phyloP scores from a whole-genome alignment of 2,329 filamentous ascomycete genomes.

The Chalara sp. region DNA sequence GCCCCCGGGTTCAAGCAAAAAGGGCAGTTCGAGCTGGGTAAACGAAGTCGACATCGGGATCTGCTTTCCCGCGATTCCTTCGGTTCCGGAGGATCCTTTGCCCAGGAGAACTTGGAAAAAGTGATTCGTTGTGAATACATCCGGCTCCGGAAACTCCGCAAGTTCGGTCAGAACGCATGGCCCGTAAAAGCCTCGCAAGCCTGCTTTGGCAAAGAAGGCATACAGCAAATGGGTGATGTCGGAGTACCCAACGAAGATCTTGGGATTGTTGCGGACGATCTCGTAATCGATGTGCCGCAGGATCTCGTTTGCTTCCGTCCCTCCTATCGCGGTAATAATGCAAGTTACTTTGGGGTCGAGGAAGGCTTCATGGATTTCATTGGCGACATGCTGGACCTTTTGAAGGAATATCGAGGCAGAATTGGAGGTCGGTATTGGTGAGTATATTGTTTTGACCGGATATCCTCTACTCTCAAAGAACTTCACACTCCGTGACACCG shows the following conservation, averaged over 20 bases:
- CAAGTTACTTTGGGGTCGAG: too few relatives aligned
- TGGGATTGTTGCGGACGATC: constrained; percentile 23
- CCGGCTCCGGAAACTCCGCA: constrained; percentile 15
- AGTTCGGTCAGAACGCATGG: constrained; percentile 21
- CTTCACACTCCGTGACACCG: too few relatives aligned
- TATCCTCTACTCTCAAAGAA: too few relatives aligned
- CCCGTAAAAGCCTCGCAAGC: constrained; percentile 25
- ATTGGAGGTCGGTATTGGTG: too few relatives aligned
- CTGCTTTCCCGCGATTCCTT: too few relatives aligned
- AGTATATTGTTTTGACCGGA: too few relatives aligned
- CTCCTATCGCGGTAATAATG: constrained; percentile 25
- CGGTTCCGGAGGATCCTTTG: not conserved
- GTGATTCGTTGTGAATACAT: constrained; percentile 14
- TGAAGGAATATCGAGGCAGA: too few relatives aligned
- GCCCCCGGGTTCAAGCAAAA: too few relatives aligned
- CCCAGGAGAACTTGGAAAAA: constrained; percentile 13
- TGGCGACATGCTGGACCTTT: too few relatives aligned
- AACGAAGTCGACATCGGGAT: too few relatives aligned
- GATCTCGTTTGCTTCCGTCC: constrained; percentile 20
- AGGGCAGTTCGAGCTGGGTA: too few relatives aligned
- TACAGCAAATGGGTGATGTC: constrained; percentile 26
- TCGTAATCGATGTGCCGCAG: constrained; percentile 23
- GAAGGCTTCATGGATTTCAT: too few relatives aligned
- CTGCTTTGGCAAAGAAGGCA: constrained; percentile 15
- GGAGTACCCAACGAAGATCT: constrained; percentile 27